A percentile compares a stretch with the other conserved stretches of the same genome.
phyloP scores from a whole-genome alignment of 805 yeast species.

The Wickerhamomyces ciferrii region DNA sequence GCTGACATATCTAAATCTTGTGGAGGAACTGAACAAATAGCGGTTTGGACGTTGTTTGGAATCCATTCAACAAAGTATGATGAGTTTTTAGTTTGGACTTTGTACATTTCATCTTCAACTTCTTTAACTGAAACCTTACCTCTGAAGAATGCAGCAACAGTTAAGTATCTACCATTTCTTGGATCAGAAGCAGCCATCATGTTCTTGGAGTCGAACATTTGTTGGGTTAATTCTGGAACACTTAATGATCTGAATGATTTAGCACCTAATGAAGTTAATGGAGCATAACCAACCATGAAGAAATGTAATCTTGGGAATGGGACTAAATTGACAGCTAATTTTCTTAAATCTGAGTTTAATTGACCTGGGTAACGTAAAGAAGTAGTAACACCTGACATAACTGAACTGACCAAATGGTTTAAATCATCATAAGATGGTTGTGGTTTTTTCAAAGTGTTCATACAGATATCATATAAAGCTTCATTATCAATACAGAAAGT shows the following conservation, averaged over 20 bases:
- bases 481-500: constrained; percentile 99
- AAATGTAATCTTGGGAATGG: constrained; percentile 99
- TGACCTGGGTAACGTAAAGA: constrained; percentile 97
- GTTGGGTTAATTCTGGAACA: constrained; percentile 91
- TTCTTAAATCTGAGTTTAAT: constrained; percentile 93
- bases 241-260: constrained; percentile 94
- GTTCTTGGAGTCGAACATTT: constrained; percentile 97
- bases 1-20: constrained; percentile 87
- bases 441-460: constrained; percentile 85
- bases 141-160: constrained; percentile 94
- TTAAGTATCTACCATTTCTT: constrained; percentile 96
- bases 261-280: constrained; percentile 85
- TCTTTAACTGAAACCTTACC: constrained; percentile 99
- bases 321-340: constrained; percentile 96
- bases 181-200: constrained; percentile 99
- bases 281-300: constrained; percentile 98
- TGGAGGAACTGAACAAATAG: constrained; percentile 94
- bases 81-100: constrained; percentile 89
- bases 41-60: constrained; percentile 98
- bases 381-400: constrained; percentile 96
- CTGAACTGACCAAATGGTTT: constrained; percentile 94
- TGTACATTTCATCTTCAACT: constrained; percentile 92
- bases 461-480: constrained; percentile 97
- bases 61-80: constrained; percentile 99
- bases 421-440: constrained; percentile 86